Percentiles rank a stretch among this genome's conserved stretches.
Conservation (phyloP, 495 filamentous ascomycete species). For the Aspergillus ellipticus region DNA sequence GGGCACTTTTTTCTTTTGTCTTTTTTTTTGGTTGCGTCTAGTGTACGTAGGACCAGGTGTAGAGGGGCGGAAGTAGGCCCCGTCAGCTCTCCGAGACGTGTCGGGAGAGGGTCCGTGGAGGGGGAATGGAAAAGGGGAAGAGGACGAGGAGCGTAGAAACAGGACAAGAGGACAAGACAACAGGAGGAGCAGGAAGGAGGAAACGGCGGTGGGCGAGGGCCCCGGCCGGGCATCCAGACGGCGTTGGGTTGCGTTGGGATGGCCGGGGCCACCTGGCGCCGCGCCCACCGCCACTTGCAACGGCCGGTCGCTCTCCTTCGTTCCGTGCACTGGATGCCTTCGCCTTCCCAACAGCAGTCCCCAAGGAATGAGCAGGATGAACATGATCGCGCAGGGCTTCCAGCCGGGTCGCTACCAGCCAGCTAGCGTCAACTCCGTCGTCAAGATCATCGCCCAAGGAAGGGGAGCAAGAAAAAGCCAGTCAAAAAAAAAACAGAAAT, state of each 20-base stretch:
- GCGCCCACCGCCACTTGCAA: slow-evolving; percentile 14
- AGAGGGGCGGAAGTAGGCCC: slow-evolving; percentile 25
- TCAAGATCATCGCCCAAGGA: slow-evolving; percentile 27
- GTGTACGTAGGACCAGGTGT: slow-evolving; percentile 9
- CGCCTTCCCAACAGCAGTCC: background rate
- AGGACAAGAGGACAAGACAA: slow-evolving; percentile 6
- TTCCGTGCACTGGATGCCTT: background rate
- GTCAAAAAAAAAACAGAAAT: slow-evolving; percentile 7
- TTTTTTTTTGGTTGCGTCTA: slow-evolving; percentile 14
- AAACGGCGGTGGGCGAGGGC: background rate
- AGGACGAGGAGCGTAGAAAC: background rate
- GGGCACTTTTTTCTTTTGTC: slow-evolving; percentile 10
- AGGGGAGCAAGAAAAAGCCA: slow-evolving; percentile 2
- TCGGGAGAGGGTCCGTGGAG: background rate
- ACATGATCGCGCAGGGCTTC: slow-evolving; percentile 11
- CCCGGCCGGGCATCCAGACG: slow-evolving; percentile 10
- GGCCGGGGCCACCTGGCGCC: slow-evolving; percentile 9
- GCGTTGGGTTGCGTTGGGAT: background rate
- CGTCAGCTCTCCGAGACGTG: background rate
- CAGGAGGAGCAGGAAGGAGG: slow-evolving; percentile 6
- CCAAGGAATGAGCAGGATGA: slow-evolving; percentile 7
- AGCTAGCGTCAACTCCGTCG: slow-evolving; percentile 35
- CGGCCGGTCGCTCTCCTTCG: background rate
- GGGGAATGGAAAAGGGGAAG: slow-evolving; percentile 1
- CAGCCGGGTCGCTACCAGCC: slow-evolving; percentile 36